phyloP scores from a whole-genome alignment of 257 asterid species.

The Paulownia fortunei region DNA sequence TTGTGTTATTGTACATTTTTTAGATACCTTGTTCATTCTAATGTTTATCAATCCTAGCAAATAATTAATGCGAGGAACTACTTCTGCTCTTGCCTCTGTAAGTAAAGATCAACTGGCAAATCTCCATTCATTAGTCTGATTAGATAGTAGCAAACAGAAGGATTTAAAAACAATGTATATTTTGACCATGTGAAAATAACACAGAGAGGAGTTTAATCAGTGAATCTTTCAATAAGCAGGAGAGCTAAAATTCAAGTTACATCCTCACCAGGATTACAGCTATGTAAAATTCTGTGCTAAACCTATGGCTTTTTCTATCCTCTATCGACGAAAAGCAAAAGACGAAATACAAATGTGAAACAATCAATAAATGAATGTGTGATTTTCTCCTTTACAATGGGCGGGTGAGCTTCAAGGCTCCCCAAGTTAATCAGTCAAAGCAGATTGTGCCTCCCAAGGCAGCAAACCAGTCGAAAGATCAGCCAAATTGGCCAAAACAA shows the following conservation, averaged over 20 bases:
- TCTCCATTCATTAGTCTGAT: background rate
- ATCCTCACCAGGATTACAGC: constrained; percentile 4
- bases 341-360: constrained; percentile 19
- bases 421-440: constrained; percentile 11
- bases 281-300: constrained; percentile 27
- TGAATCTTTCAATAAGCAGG: background rate
- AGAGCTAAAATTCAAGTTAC: background rate
- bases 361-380: constrained; percentile 34
- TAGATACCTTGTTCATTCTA: no score
- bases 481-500: constrained; percentile 75
- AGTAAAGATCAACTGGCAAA: background rate
- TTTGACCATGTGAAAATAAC: background rate
- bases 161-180: background rate
- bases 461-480: constrained; percentile 69
- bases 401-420: background rate
- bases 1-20: no score
- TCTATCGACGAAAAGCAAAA: constrained; percentile 18
- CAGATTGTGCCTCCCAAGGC: constrained; percentile 72
- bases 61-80: background rate
- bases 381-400: constrained; percentile 36
- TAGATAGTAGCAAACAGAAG: background rate
- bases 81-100: no score
- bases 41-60: background rate
- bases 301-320: constrained; percentile 20
- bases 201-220: background rate